phyloP scores from a whole-genome alignment of 352 stramenopile genomes.

The Peronospora destructor region DNA sequence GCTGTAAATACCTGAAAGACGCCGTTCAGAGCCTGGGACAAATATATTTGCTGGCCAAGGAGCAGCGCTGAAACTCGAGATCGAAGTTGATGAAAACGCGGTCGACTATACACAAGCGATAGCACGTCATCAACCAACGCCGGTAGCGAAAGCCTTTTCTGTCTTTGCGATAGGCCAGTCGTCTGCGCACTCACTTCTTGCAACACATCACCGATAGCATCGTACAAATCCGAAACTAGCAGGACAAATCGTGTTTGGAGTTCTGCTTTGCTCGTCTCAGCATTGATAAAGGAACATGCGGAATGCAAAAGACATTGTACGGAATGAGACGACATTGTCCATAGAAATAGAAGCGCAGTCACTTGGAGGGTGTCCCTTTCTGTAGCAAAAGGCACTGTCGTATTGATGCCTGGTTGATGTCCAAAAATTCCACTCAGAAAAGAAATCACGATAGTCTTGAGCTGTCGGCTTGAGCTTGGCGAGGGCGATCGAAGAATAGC shows the following conservation, averaged over 20 bases:
- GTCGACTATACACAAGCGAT: conserved; percentile 18
- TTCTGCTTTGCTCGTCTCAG: not conserved
- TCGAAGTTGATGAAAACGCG: conserved; percentile 8
- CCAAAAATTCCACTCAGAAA: conserved; percentile 10
- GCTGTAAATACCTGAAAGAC: conserved; percentile 8
- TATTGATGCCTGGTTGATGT: not conserved
- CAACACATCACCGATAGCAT: conserved; percentile 8
- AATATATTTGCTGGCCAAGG: conserved; percentile 1
- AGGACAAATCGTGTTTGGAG: conserved; percentile 10
- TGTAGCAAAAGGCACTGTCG: not conserved
- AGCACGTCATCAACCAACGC: conserved; percentile 29
- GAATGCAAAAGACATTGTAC: conserved; percentile 7
- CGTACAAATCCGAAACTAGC: conserved; percentile 19
- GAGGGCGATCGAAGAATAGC: conserved; percentile 1
- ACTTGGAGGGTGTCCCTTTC: not conserved
- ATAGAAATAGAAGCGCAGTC: conserved; percentile 15
- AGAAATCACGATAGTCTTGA: conserved; percentile 2
- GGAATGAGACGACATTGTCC: conserved; percentile 3
- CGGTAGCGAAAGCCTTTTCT: not conserved
- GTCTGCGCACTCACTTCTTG: not conserved
- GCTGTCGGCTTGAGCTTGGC: not conserved
- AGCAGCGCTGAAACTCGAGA: conserved; percentile 4
- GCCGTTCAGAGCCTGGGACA: conserved; percentile 7
- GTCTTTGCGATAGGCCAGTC: not conserved
- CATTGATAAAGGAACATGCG: not conserved